Evolutionary conservation across 306 rosid genomes (phyloP).

Genomic region (Vicia villosa): DNA sequence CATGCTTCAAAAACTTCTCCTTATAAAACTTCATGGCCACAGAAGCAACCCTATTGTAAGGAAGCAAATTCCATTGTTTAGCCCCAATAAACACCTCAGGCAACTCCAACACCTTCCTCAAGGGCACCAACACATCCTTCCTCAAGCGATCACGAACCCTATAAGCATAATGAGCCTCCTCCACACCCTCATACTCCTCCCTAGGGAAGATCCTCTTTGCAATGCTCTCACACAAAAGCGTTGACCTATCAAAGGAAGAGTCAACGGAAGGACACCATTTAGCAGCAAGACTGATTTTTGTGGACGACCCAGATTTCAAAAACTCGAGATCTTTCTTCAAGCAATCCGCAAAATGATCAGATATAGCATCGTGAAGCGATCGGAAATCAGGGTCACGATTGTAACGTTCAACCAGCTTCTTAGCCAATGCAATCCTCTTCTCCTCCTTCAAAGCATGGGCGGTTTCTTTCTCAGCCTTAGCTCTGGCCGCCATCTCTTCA

Average conservation of each 20-base stretch:
- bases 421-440: constrained; percentile 54
- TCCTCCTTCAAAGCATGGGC: constrained; percentile 47
- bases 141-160: constrained; percentile 70
- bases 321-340: constrained; percentile 53
- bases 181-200: constrained; percentile 59
- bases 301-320: constrained; percentile 35
- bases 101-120: constrained; percentile 62
- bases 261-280: constrained; percentile 88
- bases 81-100: constrained; percentile 76
- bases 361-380: constrained; percentile 48
- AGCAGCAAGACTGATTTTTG: constrained; percentile 60
- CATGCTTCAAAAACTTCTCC: constrained; percentile 57
- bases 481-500: not conserved
- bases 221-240: constrained; percentile 64
- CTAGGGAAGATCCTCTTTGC: constrained; percentile 62
- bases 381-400: constrained; percentile 42
- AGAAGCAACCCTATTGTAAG: constrained; percentile 66
- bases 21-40: constrained; percentile 65
- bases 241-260: constrained; percentile 61
- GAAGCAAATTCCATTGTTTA: constrained; percentile 54
- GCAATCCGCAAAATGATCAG: constrained; percentile 58
- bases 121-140: constrained; percentile 63
- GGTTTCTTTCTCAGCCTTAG: constrained; percentile 36
- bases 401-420: constrained; percentile 53
- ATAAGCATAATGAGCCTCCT: constrained; percentile 71